A percentile compares a stretch with the other conserved stretches of the same genome.
Conservation (phyloP, 495 filamentous ascomycete genomes). For the Penicillium simplicissimum region DNA sequence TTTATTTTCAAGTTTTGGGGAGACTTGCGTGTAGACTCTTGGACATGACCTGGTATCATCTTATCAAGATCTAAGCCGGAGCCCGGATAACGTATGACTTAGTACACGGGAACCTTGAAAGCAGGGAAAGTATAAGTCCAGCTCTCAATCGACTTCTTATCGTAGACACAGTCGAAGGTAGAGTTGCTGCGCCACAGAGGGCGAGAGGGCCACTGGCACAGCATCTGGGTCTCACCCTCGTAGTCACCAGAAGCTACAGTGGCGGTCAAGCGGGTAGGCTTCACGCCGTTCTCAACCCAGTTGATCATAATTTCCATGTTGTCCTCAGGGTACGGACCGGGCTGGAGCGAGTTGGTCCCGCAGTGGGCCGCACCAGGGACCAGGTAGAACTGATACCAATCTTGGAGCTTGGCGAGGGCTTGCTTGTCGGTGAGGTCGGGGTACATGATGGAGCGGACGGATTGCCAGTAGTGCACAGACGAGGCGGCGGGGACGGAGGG, state of each 20-base stretch:
- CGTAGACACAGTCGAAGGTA: slow-evolving; percentile 43
- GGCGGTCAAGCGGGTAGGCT: slow-evolving; percentile 42
- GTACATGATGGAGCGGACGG: slow-evolving; percentile 53
- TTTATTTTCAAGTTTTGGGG: too few relatives aligned
- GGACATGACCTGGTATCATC: neutral
- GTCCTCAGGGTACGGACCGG: slow-evolving; percentile 48
- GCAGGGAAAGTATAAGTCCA: slow-evolving; percentile 41
- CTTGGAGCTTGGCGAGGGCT: slow-evolving; percentile 40
- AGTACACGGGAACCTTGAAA: slow-evolving; percentile 33
- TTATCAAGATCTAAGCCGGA: neutral
- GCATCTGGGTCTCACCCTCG: slow-evolving; percentile 40
- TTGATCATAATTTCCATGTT: slow-evolving; percentile 49
- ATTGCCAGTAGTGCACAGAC: slow-evolving; percentile 53
- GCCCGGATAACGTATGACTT: neutral
- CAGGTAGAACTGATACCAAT: slow-evolving; percentile 55
- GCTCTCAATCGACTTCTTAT: slow-evolving; percentile 41
- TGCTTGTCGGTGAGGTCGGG: slow-evolving; percentile 32
- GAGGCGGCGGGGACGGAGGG: slow-evolving; percentile 47
- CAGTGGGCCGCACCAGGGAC: slow-evolving; percentile 55
- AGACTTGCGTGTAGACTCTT: too few relatives aligned
- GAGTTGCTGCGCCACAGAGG: slow-evolving; percentile 44
- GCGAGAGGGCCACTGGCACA: slow-evolving; percentile 52
- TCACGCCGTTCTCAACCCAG: slow-evolving; percentile 54
- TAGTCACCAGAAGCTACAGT: slow-evolving; percentile 37
- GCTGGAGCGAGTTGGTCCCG: slow-evolving; percentile 44